Evolutionary conservation across 2,329 filamentous ascomycete genomes (phyloP).

Genomic region (Epichloe scottii): DNA sequence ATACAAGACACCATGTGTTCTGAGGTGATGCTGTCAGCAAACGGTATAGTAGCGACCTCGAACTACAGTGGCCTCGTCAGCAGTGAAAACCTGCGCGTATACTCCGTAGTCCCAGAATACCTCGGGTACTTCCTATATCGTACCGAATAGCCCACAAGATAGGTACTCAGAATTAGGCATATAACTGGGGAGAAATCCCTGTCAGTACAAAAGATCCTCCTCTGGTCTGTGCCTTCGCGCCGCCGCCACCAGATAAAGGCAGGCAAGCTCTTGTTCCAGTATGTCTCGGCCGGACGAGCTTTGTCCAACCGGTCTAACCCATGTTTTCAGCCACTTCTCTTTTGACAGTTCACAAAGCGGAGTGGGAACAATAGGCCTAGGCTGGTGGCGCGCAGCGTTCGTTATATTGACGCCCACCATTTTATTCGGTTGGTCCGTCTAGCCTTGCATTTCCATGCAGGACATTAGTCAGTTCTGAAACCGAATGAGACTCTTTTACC

Average conservation of each 20-base stretch:
- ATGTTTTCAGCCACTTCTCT: not conserved
- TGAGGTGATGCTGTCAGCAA: no score
- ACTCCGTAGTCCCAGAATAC: no score
- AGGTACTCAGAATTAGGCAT: no score
- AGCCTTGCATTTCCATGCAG: not conserved
- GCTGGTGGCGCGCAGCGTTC: not conserved
- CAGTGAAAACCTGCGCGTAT: no score
- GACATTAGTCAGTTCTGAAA: constrained; percentile 5
- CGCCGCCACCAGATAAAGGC: not conserved
- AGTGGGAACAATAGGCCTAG: constrained; percentile 3
- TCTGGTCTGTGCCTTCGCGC: not conserved
- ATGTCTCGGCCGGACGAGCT: not conserved
- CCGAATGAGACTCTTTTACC: not conserved
- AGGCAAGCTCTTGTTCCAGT: not conserved
- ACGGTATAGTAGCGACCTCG: no score
- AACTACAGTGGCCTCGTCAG: no score
- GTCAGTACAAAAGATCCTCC: not conserved
- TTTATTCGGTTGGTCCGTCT: not conserved
- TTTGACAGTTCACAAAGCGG: not conserved
- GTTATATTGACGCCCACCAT: not conserved
- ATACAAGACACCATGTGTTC: no score
- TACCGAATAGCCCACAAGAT: no score
- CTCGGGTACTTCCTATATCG: no score
- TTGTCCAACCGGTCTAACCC: not conserved
- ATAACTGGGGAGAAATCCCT: no score